Evolutionary conservation across 1,139 yeast genomes (phyloP).

Genomic region (Pichia sp.): DNA sequence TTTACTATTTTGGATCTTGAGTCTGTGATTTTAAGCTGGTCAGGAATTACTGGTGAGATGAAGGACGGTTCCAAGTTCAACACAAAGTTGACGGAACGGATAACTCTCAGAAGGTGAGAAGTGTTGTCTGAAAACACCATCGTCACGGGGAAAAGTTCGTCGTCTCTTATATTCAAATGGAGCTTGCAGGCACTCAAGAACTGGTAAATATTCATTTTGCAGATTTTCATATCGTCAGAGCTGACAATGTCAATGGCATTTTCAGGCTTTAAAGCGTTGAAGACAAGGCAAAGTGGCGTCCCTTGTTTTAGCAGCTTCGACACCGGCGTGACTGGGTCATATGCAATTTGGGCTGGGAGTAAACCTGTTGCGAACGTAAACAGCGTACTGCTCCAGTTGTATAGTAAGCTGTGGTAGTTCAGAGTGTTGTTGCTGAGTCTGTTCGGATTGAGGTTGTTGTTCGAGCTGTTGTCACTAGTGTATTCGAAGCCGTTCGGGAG

Average conservation of each 20-base stretch:
- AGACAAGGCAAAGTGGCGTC: conserved; percentile 81
- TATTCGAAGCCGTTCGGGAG: background rate
- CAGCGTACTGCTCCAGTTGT: conserved; percentile 33
- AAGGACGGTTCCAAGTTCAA: conserved; percentile 48
- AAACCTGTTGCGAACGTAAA: conserved; percentile 73
- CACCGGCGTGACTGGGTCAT: conserved; percentile 90
- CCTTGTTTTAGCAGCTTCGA: conserved; percentile 92
- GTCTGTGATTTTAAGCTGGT: conserved; percentile 39
- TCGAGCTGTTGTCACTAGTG: background rate
- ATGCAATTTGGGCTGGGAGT: conserved; percentile 64
- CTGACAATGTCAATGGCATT: conserved; percentile 49
- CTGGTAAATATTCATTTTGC: conserved; percentile 87
- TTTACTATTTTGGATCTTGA: conserved; percentile 73
- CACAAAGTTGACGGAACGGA: conserved; percentile 64
- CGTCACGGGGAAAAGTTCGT: conserved; percentile 82
- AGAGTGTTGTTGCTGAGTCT: conserved; percentile 2
- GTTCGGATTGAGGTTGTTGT: background rate
- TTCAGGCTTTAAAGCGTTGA: conserved; percentile 55
- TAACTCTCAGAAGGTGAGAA: conserved; percentile 67
- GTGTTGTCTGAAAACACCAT: conserved; percentile 84
- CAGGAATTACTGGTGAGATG: conserved; percentile 26
- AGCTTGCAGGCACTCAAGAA: conserved; percentile 84
- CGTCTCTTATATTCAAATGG: conserved; percentile 71
- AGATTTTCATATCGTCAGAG: conserved; percentile 75
- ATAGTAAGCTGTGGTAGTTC: conserved; percentile 4